These are phyloP conservation scores for Starmerella roubikii DNA, from an alignment of 805 yeast genomes.

Conservation along the genomic window DNA sequence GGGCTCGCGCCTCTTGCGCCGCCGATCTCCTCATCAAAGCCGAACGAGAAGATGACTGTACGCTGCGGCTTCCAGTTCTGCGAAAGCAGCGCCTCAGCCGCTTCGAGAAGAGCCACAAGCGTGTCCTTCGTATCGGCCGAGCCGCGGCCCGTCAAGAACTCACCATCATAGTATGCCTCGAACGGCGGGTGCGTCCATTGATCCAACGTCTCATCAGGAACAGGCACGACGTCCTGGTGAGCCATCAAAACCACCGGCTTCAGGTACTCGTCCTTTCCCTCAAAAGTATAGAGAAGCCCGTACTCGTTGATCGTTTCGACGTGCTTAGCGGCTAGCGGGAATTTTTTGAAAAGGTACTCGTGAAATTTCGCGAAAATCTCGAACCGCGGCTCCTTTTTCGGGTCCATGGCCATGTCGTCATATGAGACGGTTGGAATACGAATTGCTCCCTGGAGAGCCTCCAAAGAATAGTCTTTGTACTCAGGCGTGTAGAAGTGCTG, in stretches of 20 bases:
- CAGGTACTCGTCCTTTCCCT: constrained; percentile 37
- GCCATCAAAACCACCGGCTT: constrained; percentile 64
- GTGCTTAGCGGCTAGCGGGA: constrained; percentile 37
- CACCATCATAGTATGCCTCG: constrained; percentile 53
- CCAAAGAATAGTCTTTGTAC: constrained; percentile 12
- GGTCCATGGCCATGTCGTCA: constrained; percentile 37
- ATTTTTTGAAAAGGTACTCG: constrained; percentile 34
- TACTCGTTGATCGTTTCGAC: constrained; percentile 45
- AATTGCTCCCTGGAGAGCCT: constrained; percentile 37
- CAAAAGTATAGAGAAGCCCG: constrained; percentile 54
- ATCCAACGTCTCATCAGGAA: constrained; percentile 38
- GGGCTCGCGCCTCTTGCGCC: constrained; percentile 49
- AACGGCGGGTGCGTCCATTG: constrained; percentile 63
- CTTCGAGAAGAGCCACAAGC: constrained; percentile 52
- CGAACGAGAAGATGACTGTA: constrained; percentile 51
- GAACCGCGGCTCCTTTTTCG: constrained; percentile 40
- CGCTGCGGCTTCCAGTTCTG: constrained; percentile 46
- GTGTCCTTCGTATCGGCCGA: constrained; percentile 62
- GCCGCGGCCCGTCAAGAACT: constrained; percentile 63
- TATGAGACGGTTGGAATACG: constrained; percentile 50
- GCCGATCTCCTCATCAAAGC: constrained; percentile 68
- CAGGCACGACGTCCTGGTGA: constrained; percentile 76
- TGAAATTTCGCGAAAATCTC: constrained; percentile 35
- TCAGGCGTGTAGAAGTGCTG: constrained; percentile 10
- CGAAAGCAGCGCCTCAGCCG: constrained; percentile 41